These are phyloP conservation scores for Saccharomycopsis fodiens DNA, from an alignment of 805 yeast species.

Conservation along the genomic window DNA sequence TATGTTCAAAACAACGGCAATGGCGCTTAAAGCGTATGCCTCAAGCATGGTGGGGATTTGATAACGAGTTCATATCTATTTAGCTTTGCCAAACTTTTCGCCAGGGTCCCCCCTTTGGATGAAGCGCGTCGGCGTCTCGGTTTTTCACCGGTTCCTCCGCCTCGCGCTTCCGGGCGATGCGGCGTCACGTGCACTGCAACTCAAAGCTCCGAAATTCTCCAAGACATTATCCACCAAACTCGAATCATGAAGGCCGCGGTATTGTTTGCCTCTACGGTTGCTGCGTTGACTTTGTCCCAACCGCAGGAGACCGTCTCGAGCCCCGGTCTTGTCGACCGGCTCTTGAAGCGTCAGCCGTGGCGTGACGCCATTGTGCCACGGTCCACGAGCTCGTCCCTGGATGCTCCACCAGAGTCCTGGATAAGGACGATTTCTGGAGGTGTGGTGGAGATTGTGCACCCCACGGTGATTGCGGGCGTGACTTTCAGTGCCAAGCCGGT, in stretches of 20 bases:
- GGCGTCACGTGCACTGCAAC: too few species aligned
- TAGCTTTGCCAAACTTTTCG: too few species aligned
- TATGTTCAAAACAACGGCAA: not conserved
- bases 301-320: not conserved
- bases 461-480: slow-evolving; percentile 53
- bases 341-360: not conserved
- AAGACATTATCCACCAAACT: too few species aligned
- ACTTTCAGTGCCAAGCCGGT: slow-evolving; percentile 42
- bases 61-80: too few species aligned
- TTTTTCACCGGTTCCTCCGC: too few species aligned
- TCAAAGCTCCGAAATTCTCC: too few species aligned
- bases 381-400: slow-evolving; percentile 29
- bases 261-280: not conserved
- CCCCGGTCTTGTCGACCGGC: not conserved
- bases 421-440: slow-evolving; percentile 56
- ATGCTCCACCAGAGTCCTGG: slow-evolving; percentile 56
- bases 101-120: too few species aligned
- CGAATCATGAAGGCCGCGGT: not conserved
- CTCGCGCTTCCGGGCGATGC: too few species aligned
- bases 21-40: not conserved
- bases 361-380: slow-evolving; percentile 23
- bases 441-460: slow-evolving; percentile 58
- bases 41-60: too few species aligned
- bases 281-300: not conserved
- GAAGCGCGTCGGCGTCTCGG: too few species aligned